Conservation (phyloP, 495 filamentous ascomycete species). For the Wilcoxina mikolae region DNA sequence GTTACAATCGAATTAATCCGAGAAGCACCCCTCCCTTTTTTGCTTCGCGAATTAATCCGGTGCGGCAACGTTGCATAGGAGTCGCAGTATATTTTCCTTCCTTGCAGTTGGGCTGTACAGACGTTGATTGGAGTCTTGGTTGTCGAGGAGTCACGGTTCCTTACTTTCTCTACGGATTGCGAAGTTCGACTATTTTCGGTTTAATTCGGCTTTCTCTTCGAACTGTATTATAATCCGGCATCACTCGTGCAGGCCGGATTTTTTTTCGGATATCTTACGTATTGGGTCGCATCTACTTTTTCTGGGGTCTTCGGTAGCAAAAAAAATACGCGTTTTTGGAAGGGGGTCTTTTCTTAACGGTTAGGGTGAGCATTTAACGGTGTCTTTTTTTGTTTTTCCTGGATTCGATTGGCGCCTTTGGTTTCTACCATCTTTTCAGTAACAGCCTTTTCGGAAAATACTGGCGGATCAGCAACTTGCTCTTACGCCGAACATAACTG, state of each 20-base stretch:
- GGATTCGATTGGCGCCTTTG: neutral
- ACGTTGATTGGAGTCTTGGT: constrained; percentile 1
- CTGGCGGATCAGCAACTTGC: neutral
- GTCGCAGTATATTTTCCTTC: neutral
- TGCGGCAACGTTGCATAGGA: neutral
- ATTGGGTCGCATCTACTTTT: neutral
- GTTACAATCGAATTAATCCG: neutral
- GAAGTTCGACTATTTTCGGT: neutral
- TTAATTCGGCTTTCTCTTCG: constrained; percentile 2
- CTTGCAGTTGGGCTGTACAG: constrained; percentile 1
- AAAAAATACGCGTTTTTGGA: too few species aligned
- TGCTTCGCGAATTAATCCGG: neutral
- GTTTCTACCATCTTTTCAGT: neutral
- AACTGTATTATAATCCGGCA: constrained; percentile 5
- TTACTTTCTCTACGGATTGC: neutral
- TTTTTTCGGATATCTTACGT: neutral
- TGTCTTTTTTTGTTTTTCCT: constrained; percentile 3
- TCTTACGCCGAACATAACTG: neutral
- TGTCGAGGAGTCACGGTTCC: constrained; percentile 6
- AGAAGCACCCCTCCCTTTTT: neutral
- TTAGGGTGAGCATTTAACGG: constrained; percentile 2
- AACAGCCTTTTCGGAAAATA: neutral
- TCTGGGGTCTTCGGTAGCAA: neutral
- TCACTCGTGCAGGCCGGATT: constrained; percentile 1
- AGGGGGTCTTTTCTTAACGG: neutral